Conservation (phyloP, 176 grass and related monocot genomes). For the Lolium rigidum region DNA sequence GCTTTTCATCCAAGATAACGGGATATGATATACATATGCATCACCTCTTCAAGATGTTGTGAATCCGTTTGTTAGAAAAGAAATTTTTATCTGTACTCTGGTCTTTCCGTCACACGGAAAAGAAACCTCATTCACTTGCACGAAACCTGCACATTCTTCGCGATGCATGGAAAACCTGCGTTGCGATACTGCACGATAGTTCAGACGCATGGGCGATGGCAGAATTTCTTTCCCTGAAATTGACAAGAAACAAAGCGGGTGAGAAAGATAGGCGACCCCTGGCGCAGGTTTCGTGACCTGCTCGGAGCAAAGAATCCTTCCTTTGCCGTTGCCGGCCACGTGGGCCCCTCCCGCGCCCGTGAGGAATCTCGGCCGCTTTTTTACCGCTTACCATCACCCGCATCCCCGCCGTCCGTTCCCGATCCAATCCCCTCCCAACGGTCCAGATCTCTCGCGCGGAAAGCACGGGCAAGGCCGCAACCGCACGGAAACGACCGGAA, state of each 20-base stretch:
- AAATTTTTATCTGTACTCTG: no score
- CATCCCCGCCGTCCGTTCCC: background rate
- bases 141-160: background rate
- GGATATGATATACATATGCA: no score
- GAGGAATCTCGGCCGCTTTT: constrained; percentile 33
- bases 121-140: no score
- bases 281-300: background rate
- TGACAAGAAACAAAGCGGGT: background rate
- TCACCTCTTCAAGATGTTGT: no score
- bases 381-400: background rate
- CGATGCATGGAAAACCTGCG: no score
- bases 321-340: constrained; percentile 22
- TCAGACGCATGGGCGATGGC: background rate
- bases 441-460: background rate
- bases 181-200: background rate
- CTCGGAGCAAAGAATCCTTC: constrained; percentile 44
- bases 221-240: background rate
- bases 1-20: no score
- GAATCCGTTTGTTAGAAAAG: no score
- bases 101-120: no score
- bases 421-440: background rate
- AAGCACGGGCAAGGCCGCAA: background rate
- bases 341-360: constrained; percentile 29
- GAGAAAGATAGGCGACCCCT: background rate
- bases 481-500: constrained; percentile 9